phyloP scores from a whole-genome alignment of 2,329 filamentous ascomycete species.

The Coniochaeta pulveracea region DNA sequence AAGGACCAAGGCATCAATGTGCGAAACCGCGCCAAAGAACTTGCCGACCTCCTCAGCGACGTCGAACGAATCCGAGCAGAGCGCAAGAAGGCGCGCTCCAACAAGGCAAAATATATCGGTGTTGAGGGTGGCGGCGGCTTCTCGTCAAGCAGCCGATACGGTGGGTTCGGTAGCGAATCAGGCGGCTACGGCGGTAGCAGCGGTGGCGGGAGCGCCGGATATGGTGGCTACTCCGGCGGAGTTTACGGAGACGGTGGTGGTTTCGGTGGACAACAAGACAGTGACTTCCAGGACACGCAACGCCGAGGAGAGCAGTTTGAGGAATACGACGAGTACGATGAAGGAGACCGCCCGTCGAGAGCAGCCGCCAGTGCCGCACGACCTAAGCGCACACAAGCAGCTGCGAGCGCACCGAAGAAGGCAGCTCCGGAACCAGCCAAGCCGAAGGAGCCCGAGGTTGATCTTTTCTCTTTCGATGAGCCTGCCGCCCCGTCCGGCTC shows the following conservation, averaged over 20 bases:
- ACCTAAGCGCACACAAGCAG: conserved; percentile 30
- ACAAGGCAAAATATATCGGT: conserved; percentile 90
- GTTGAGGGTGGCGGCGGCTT: conserved; percentile 68
- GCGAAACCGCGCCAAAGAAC: conserved; percentile 88
- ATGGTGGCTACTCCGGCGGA: conserved; percentile 52
- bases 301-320: conserved; percentile 70
- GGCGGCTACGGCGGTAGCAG: conserved; percentile 57
- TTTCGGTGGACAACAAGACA: conserved; percentile 69
- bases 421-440: conserved; percentile 59
- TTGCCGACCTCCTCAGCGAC: conserved; percentile 85
- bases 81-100: conserved; percentile 81
- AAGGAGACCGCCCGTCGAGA: conserved; percentile 40
- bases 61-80: conserved; percentile 75
- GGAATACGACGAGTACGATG: conserved; percentile 94
- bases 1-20: conserved; percentile 99
- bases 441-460: conserved; percentile 78
- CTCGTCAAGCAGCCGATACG: conserved; percentile 53
- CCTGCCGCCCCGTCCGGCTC: conserved; percentile 40
- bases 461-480: conserved; percentile 90
- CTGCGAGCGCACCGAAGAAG: conserved; percentile 36
- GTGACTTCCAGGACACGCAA: conserved; percentile 57
- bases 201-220: conserved; percentile 22
- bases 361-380: conserved; percentile 34
- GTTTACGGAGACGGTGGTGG: conserved; percentile 96
- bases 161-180: conserved; percentile 85